Base-by-base conservation (phyloP, 2,329 filamentous ascomycete genomes). In the Fusarium chuoi region DNA sequence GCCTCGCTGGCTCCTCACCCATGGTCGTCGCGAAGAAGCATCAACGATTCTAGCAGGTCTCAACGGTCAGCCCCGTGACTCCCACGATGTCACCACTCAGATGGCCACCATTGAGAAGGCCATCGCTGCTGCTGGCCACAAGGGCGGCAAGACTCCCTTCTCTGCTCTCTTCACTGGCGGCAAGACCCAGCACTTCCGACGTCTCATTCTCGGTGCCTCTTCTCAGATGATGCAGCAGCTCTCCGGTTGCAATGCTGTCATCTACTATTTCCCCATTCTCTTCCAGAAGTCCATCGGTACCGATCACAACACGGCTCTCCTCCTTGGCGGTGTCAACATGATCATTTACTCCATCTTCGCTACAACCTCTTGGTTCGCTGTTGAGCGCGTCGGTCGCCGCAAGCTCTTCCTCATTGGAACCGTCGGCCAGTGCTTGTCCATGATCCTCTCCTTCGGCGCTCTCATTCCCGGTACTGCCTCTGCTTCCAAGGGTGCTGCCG, bases 161-260 rank as follows among this genome's bases (percentile, higher is more conserved):
- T 87, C 85, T 73, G 86, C 88, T 4, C 84, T 92, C 4, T 85
- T 91, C 76, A 91, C 89, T 8, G 85, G 86, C 55, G 90, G 90
- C 68, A 90, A 90, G 82, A 91, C 89, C 0, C 90, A 92, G 81
- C 89, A 92, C 78, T 88, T 91, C 82, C 87, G 90, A 11, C 86
- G 90, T 42, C 90, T 92, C 85, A 71, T 91, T 60, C 85, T 92
- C 7, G 90, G 89, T 13, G 84, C 87, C 3, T 87, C 85, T 18
- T 86, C 86, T 24, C 89, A 92, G 79, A 83, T 91, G 51, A 89
- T 91, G 85, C 90, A 91, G 79, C 90, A 92, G 74, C 82, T 91
- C n/a, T 87, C 85, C 24, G 88, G 88, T 4, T 89, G 87, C 81
- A 89, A 89, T 73, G 86, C 89, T 4, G 85, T 91, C 75, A 87